Conservation (phyloP, 495 filamentous ascomycete genomes). For the Annulohypoxylon moriforme region DNA sequence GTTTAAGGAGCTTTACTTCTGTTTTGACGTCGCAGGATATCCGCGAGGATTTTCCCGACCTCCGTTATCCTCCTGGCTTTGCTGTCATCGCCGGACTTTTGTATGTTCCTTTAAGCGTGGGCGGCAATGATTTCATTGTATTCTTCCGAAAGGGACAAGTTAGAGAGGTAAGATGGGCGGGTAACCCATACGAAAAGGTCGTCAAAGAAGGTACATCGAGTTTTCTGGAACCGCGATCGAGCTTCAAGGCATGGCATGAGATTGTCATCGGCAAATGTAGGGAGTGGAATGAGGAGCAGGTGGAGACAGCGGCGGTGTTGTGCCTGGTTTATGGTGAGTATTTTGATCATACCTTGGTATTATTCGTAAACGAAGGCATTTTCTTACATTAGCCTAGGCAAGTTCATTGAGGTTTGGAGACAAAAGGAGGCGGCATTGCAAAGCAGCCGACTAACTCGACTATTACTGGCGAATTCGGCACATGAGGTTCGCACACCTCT, state of each 20-base stretch:
- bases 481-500: conserved; percentile 95
- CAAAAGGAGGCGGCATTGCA: conserved; percentile 90
- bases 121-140: conserved; percentile 87
- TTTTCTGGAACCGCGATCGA: conserved; percentile 79
- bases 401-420: conserved; percentile 89
- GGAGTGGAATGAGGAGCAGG: conserved; percentile 78
- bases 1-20: conserved; percentile 78
- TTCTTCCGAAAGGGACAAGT: conserved; percentile 87
- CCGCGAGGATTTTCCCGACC: conserved; percentile 81
- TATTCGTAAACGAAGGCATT: background rate
- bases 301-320: conserved; percentile 89
- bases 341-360: background rate
- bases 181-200: conserved; percentile 89
- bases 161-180: conserved; percentile 89
- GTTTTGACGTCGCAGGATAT: conserved; percentile 85
- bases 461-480: conserved; percentile 90
- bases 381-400: conserved; percentile 43
- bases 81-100: conserved; percentile 81
- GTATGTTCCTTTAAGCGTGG: conserved; percentile 82
- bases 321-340: conserved; percentile 91
- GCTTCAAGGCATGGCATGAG: conserved; percentile 82
- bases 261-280: conserved; percentile 78
- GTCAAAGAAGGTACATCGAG: conserved; percentile 73
- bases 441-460: conserved; percentile 80
- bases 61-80: conserved; percentile 84